Evolutionary conservation across 2,329 filamentous ascomycete genomes (phyloP), one percentile per base, ranked within the genome.

Genomic region (Nemania abortiva): DNA sequence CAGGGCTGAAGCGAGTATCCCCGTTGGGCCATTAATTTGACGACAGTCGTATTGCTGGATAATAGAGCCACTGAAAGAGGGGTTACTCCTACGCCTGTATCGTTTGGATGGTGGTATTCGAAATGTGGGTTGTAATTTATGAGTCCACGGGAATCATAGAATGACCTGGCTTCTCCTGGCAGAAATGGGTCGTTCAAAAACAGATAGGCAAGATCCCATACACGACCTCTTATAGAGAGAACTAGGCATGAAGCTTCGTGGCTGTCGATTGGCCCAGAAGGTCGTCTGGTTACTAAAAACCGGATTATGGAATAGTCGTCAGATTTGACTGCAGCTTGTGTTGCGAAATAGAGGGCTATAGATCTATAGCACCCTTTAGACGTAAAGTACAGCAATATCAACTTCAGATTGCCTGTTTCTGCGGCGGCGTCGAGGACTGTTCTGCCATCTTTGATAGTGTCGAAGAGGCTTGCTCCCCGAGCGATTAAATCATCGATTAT

Each of bases 161-260:
- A 55, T 11, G 61, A 63, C 37, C 24, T 42, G 1, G 42, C 29
- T 24, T 45, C 24, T n/a, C 53, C 42, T 29, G 61, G 53, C 6
- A 37, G 11, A 29, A 64, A 64, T 2, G 52, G 22, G n/a, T 53
- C 50, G 15, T 20, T 11, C n/a, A 57, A 24, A 6, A 50, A 29
- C 22, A 50, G 20, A 9, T 42, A 4, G 7, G 6, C n/a, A 50
- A 57, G 52, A 5, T 50, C 53, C 61, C 61, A 64, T 57, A 24
- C 39, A 2, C 20, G 1, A 3, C 39, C 27, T 7, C 20, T 15
- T 10, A 57, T 13, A 24, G 61, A 31, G 6, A 56, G 7, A 24
- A 64, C 52, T 13, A 64, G 29, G 31, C 37, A 64, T 10, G 62
- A 58, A 4, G 62, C 62, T 22, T 64, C 62, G 29, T 42, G 31